Evolutionary conservation across 495 filamentous ascomycete genomes (phyloP).

Genomic region (Tuber borchii): DNA sequence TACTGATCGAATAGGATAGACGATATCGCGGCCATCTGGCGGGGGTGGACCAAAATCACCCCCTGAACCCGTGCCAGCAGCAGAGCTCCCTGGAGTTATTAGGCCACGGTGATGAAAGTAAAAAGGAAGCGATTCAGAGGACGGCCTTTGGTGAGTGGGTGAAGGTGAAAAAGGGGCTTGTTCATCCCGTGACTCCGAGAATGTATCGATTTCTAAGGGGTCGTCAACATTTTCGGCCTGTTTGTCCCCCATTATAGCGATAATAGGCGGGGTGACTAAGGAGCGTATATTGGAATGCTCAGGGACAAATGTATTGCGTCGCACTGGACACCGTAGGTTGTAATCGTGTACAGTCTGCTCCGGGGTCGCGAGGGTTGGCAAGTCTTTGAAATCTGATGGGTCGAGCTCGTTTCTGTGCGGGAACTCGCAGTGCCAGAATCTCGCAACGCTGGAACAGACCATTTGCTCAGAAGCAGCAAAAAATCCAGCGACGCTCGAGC

Average conservation of each 20-base stretch:
- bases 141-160: slow-evolving; percentile 6
- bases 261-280: not conserved
- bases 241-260: not conserved
- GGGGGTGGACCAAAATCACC: slow-evolving; percentile 43
- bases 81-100: slow-evolving; percentile 2
- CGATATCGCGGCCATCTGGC: slow-evolving; percentile 54
- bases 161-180: not conserved
- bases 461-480: not conserved
- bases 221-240: not conserved
- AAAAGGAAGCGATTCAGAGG: slow-evolving; percentile 5
- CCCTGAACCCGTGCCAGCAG: not conserved
- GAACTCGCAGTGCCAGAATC: not conserved
- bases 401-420: not conserved
- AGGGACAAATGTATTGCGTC: not conserved
- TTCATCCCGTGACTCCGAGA: not conserved
- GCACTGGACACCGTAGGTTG: not conserved
- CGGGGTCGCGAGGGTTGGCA: not conserved
- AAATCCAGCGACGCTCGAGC: not conserved
- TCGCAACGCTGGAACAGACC: not conserved
- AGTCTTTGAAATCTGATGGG: not conserved
- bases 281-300: not conserved
- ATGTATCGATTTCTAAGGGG: not conserved
- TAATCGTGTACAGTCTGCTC: not conserved
- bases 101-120: slow-evolving; percentile 4
- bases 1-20: slow-evolving; percentile 79